Evolutionary conservation across 139 green algal genomes (phyloP), one percentile per base, ranked within the genome.

Genomic region (Coccomyxa sp.): DNA sequence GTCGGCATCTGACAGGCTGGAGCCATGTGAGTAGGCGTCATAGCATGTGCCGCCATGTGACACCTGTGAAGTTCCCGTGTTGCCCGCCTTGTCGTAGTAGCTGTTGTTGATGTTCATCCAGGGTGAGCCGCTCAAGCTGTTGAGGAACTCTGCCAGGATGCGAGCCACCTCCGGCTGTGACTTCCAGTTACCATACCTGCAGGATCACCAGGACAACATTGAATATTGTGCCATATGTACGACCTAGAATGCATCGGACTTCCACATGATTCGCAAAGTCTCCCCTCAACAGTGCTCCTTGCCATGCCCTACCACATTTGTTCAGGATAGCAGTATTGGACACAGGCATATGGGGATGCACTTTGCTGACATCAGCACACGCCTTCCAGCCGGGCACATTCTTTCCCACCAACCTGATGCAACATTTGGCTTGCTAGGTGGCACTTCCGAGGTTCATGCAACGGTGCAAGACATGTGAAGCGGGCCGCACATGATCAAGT

Each of bases 91-190:
- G 71, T 77, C 71, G 27, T 31, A 51, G n/a, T 77, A 77, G 27
- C 27, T n/a, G 27, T 77, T 31, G 71, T 77, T 77, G 71, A 77
- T 77, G 27, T 77, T 31, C 71, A 77, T 77, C 71, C 71, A 77
- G 27, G 23, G 28, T 10, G 71, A 38, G 23, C 71, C 71, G 71
- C 71, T 32, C 71, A 77, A n/a, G 27, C 14, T 38, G 12, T 77
- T 77, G 23, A 77, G 27, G 12, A 77, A 77, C 27, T 38, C n/a
- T 18, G 71, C 71, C 71, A 77, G 71, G 14, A 31, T 38, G 14
- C 23, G 25, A 25, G 71, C 27, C 71, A 77, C 71, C 27, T 38
- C n/a, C 10, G 63, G 63, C 63, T 71, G 63, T n/a, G 71, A 25
- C 14, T 30, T 18, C 71, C 71, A 77, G 71, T 31, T 9, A 1